Evolutionary conservation across 495 filamentous ascomycete genomes (phyloP).

Genomic region (Aspergillus affinis): DNA sequence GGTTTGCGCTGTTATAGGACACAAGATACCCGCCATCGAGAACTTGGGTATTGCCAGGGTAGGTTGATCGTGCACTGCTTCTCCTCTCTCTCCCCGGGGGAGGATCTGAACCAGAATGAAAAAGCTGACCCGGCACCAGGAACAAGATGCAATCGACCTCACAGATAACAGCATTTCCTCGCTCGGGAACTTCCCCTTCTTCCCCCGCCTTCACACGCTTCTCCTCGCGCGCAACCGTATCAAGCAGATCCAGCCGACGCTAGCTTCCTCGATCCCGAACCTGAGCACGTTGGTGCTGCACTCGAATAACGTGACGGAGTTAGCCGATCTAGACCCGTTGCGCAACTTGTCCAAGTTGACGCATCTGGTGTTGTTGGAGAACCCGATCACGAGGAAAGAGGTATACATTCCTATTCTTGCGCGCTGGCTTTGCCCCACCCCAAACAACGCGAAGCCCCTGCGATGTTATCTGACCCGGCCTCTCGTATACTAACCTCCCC

Average conservation of each 20-base stretch:
- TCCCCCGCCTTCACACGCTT: constrained; percentile 80
- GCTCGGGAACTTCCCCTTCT: constrained; percentile 92
- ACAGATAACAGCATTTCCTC: constrained; percentile 95
- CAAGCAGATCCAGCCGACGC: constrained; percentile 69
- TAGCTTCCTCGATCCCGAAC: constrained; percentile 73
- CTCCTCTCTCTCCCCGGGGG: not conserved
- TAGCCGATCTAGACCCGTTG: constrained; percentile 87
- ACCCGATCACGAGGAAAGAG: constrained; percentile 89
- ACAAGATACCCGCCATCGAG: constrained; percentile 97
- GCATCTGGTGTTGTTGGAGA: constrained; percentile 79
- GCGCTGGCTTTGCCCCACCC: not conserved
- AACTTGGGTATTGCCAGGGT: constrained; percentile 96
- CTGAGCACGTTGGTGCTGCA: constrained; percentile 77
- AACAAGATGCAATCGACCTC: constrained; percentile 94
- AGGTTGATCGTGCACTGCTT: not conserved
- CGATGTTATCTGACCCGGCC: no score
- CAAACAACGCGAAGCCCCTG: not conserved
- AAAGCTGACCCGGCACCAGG: constrained; percentile 36
- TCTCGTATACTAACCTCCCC: constrained; percentile 10
- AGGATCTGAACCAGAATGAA: not conserved
- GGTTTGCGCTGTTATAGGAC: constrained; percentile 67
- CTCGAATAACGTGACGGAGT: constrained; percentile 70
- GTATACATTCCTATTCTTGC: constrained; percentile 47
- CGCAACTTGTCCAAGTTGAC: constrained; percentile 65
- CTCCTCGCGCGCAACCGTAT: constrained; percentile 89